A percentile compares a stretch with the other conserved stretches of the same genome.
phyloP scores from a whole-genome alignment of 2,329 filamentous ascomycete species.

The Aspergillus tanneri region DNA sequence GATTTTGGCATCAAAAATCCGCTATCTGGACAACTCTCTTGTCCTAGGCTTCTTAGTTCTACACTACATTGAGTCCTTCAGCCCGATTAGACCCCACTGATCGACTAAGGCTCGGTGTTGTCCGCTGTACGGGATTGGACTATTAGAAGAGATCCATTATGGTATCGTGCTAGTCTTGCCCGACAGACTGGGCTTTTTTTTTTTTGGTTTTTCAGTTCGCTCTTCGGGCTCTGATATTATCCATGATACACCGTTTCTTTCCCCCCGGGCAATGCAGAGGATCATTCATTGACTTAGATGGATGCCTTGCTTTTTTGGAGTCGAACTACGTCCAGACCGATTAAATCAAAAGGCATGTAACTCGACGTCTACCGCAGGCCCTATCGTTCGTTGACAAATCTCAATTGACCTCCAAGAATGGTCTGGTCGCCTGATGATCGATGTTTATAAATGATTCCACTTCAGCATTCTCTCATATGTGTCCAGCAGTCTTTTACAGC shows the following conservation, averaged over 20 bases:
- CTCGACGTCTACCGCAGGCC: not conserved
- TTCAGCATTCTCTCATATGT: constrained; percentile 3
- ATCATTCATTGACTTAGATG: constrained; percentile 2
- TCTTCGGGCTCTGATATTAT: constrained; percentile 1
- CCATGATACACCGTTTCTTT: constrained; percentile 4
- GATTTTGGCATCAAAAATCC: not conserved
- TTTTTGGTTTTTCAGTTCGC: not conserved
- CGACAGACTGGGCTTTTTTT: constrained; percentile 11
- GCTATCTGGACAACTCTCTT: not conserved
- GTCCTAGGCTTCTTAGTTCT: not conserved
- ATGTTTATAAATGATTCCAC: constrained; percentile 9
- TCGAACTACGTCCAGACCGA: constrained; percentile 1
- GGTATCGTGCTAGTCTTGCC: constrained; percentile 13
- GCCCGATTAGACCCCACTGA: constrained; percentile 14
- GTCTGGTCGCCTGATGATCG: constrained; percentile 11
- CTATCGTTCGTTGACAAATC: not conserved
- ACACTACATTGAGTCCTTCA: constrained; percentile 6
- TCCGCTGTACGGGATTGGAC: constrained; percentile 12
- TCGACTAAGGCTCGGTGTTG: constrained; percentile 17
- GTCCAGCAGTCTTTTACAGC: not conserved
- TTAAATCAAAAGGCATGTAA: constrained; percentile 1
- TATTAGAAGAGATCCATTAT: constrained; percentile 8
- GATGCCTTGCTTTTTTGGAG: constrained; percentile 11
- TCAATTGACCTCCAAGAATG: constrained; percentile 4
- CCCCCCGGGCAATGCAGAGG: constrained; percentile 2